Conservation (phyloP, 2,329 filamentous ascomycete species). For the Daldinia sp. region DNA sequence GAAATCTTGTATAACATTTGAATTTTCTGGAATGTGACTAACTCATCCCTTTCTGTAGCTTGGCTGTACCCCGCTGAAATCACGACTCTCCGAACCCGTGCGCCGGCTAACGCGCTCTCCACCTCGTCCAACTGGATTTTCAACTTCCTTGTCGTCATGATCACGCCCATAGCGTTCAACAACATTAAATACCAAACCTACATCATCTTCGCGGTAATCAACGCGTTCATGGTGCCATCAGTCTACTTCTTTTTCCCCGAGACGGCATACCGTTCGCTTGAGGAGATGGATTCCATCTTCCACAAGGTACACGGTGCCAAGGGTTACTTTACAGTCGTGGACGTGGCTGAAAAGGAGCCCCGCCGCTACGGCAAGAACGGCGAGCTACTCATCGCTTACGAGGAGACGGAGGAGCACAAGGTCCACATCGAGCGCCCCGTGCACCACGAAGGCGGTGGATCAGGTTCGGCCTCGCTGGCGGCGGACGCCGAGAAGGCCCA, state of each 20-base stretch:
- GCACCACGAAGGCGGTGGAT: conserved; percentile 32
- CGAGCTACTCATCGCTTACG: conserved; percentile 64
- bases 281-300: conserved; percentile 76
- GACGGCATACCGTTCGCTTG: conserved; percentile 71
- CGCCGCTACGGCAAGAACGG: conserved; percentile 70
- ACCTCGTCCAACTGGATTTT: conserved; percentile 69
- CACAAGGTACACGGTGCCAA: conserved; percentile 63
- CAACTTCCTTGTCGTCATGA: conserved; percentile 74
- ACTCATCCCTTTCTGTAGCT: conserved; percentile 38
- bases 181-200: conserved; percentile 72
- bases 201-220: conserved; percentile 75
- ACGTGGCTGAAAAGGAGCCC: conserved; percentile 61
- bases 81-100: conserved; percentile 63
- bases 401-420: conserved; percentile 57
- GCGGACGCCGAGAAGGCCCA: conserved; percentile 44
- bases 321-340: conserved; percentile 58
- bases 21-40: conserved; percentile 9
- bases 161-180: conserved; percentile 69
- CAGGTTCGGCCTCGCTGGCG: conserved; percentile 24
- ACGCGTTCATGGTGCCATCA: conserved; percentile 68
- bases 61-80: conserved; percentile 72
- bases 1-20: neutral
- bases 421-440: conserved; percentile 36
- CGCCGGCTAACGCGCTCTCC: conserved; percentile 68
- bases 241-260: conserved; percentile 75